Evolutionary conservation across 129 eudicot species (phyloP).

Genomic region (Flaveria trinervia): DNA sequence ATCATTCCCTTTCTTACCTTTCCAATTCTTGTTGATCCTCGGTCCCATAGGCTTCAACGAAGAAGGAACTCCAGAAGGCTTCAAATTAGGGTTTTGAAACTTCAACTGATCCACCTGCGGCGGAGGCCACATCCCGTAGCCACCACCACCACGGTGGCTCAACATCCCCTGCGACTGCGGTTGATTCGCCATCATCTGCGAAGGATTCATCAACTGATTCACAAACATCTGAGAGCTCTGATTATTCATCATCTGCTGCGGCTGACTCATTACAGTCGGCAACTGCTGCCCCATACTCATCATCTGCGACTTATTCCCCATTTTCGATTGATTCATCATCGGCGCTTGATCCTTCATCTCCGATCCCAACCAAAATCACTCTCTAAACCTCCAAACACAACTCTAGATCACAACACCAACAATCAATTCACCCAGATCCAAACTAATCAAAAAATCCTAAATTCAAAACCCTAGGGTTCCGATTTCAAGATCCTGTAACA

Average conservation of each 20-base stretch:
- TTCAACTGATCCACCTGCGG: constrained; percentile 41
- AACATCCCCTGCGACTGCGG: constrained; percentile 50
- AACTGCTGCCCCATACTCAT: constrained; percentile 49
- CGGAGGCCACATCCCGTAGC: constrained; percentile 79
- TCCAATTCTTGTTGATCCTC: constrained; percentile 61
- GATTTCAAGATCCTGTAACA: constrained; percentile 25
- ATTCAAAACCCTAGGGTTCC: constrained; percentile 31
- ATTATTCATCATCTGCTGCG: constrained; percentile 19
- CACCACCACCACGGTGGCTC: constrained; percentile 42
- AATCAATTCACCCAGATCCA: constrained; percentile 9
- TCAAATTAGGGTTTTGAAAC: constrained; percentile 50
- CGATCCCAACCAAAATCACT: not conserved
- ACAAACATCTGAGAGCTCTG: constrained; percentile 27
- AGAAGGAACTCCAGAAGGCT: constrained; percentile 29
- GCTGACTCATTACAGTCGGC: constrained; percentile 34
- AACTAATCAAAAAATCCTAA: not conserved
- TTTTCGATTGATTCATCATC: constrained; percentile 32
- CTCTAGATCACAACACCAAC: not conserved
- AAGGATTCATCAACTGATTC: constrained; percentile 28
- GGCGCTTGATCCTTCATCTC: constrained; percentile 39
- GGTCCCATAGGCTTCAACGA: constrained; percentile 48
- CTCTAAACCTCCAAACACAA: not conserved
- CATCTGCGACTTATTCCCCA: constrained; percentile 45
- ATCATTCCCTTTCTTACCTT: constrained; percentile 64
- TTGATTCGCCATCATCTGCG: constrained; percentile 31